Percentiles rank a stretch among this genome's conserved stretches.
Conservation (phyloP, 495 filamentous ascomycete species). For the Umbilicaria muhlenbergii region DNA sequence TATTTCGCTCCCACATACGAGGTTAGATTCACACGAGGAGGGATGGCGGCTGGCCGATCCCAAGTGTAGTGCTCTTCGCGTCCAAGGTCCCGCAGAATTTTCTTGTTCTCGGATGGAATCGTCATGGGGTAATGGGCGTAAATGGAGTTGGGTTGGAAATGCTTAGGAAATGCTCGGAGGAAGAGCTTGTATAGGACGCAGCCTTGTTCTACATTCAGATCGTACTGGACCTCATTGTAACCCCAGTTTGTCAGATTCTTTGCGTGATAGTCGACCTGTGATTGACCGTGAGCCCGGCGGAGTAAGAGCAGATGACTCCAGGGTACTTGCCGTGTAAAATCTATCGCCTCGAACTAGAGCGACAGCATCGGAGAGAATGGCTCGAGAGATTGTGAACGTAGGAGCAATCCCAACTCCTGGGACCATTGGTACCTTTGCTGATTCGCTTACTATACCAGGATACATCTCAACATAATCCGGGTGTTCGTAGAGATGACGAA, state of each 20-base stretch:
- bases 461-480: conserved; percentile 51
- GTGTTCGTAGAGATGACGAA: conserved; percentile 21
- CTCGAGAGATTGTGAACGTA: conserved; percentile 42
- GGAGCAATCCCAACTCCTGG: conserved; percentile 40
- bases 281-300: too few relatives aligned
- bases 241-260: conserved; percentile 66
- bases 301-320: too few relatives aligned
- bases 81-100: conserved; percentile 58
- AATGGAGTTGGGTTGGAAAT: conserved; percentile 64
- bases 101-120: conserved; percentile 53
- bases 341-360: conserved; percentile 37
- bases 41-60: conserved; percentile 39
- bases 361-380: conserved; percentile 37
- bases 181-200: conserved; percentile 79
- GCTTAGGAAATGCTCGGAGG: conserved; percentile 60
- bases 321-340: conserved; percentile 29
- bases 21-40: conserved; percentile 35
- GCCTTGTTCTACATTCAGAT: conserved; percentile 60
- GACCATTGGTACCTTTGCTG: conserved; percentile 28
- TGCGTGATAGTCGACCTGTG: conserved; percentile 44
- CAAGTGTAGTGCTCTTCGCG: conserved; percentile 58
- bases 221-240: conserved; percentile 57
- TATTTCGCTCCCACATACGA: conserved; percentile 47
- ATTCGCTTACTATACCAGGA: conserved; percentile 40
- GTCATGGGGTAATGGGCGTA: conserved; percentile 87